A percentile compares a stretch with the other conserved stretches of the same genome.
These are phyloP conservation scores for Daldinia decipiens DNA, from an alignment of 495 filamentous ascomycete genomes.

Conservation along the genomic window DNA sequence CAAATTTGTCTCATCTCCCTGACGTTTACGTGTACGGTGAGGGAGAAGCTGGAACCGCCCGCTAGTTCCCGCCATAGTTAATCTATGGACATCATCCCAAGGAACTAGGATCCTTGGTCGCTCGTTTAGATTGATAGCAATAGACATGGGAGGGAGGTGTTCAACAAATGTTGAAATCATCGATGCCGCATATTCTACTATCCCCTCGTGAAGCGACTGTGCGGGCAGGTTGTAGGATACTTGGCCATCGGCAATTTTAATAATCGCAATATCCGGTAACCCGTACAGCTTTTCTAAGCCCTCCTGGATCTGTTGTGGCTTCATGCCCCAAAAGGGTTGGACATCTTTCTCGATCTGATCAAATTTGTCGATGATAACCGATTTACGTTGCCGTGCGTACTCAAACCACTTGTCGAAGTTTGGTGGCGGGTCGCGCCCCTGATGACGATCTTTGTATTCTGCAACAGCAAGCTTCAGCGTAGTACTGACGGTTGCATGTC, in stretches of 20 bases:
- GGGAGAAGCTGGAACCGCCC: conserved; percentile 39
- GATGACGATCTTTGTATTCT: conserved; percentile 67
- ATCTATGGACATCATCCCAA: conserved; percentile 58
- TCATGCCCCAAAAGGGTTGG: conserved; percentile 76
- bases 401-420: conserved; percentile 79
- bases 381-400: conserved; percentile 70
- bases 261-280: conserved; percentile 44
- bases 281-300: conserved; percentile 43
- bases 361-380: conserved; percentile 78
- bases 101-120: conserved; percentile 79
- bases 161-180: conserved; percentile 76
- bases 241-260: conserved; percentile 61
- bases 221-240: conserved; percentile 56
- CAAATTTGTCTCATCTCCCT: conserved; percentile 38
- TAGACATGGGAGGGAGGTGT: conserved; percentile 80
- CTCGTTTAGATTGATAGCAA: conserved; percentile 83
- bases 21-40: conserved; percentile 52
- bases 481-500: conserved; percentile 59
- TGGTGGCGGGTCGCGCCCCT: conserved; percentile 65
- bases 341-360: conserved; percentile 77
- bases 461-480: conserved; percentile 63
- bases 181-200: conserved; percentile 68
- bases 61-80: conserved; percentile 50
- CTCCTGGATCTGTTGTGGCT: conserved; percentile 67
- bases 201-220: conserved; percentile 59